Conservation (phyloP, 495 filamentous ascomycete genomes). For the Xylaria longipes region DNA sequence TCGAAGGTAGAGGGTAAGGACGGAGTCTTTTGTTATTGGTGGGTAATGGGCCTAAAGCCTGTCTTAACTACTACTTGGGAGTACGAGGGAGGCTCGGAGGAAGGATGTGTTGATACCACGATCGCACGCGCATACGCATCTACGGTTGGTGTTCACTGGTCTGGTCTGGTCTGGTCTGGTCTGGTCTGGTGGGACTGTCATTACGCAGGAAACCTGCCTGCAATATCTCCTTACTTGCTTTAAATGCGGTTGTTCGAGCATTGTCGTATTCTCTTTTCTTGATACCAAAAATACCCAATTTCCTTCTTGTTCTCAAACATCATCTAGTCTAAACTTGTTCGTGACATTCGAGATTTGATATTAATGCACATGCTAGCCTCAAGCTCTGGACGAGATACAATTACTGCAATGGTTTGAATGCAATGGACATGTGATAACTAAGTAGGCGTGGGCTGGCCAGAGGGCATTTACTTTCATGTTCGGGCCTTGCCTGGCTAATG, state of each 20-base stretch:
- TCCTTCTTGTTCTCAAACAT: neutral
- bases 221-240: slow-evolving; percentile 14
- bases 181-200: slow-evolving; percentile 6
- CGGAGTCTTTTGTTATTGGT: slow-evolving; percentile 18
- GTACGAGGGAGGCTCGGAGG: slow-evolving; percentile 3
- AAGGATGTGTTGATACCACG: slow-evolving; percentile 23
- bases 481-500: neutral
- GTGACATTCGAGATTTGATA: neutral
- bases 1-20: slow-evolving; percentile 10
- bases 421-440: neutral
- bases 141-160: slow-evolving; percentile 26
- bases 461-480: neutral
- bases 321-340: neutral
- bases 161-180: neutral
- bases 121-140: slow-evolving; percentile 27
- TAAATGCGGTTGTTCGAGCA: slow-evolving; percentile 4
- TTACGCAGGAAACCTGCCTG: slow-evolving; percentile 20
- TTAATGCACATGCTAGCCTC: neutral
- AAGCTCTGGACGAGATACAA: neutral
- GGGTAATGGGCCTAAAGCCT: slow-evolving; percentile 3
- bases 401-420: neutral
- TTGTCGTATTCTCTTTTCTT: slow-evolving; percentile 5
- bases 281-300: slow-evolving; percentile 20
- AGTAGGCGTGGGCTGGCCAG: neutral
- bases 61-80: neutral